These are phyloP conservation scores for Diddensiella santjacobensis DNA, from an alignment of 805 yeast species.

Conservation along the genomic window DNA sequence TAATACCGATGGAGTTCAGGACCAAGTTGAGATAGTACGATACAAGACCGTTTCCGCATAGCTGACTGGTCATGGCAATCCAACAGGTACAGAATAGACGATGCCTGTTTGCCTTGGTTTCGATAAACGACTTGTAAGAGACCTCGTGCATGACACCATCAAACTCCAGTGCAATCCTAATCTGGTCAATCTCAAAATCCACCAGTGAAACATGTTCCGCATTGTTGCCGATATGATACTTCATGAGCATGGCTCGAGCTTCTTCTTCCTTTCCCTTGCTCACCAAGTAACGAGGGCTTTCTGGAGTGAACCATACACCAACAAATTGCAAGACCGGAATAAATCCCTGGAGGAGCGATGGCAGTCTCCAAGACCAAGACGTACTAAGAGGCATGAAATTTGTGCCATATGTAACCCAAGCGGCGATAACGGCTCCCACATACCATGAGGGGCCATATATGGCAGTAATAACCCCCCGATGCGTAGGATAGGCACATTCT, in stretches of 20 bases:
- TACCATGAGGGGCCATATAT: slow-evolving; percentile 65
- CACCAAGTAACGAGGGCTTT: slow-evolving; percentile 79
- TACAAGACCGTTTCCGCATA: slow-evolving; percentile 19
- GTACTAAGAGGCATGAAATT: slow-evolving; percentile 43
- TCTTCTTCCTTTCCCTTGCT: slow-evolving; percentile 51
- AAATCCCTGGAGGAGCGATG: slow-evolving; percentile 64
- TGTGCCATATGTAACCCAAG: slow-evolving; percentile 70
- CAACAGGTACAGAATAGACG: slow-evolving; percentile 8
- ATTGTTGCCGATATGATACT: slow-evolving; percentile 6
- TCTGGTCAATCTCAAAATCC: slow-evolving; percentile 16
- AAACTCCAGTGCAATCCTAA: slow-evolving; percentile 13
- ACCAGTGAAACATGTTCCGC: slow-evolving; percentile 9
- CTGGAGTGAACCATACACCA: slow-evolving; percentile 63
- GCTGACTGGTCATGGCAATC: slow-evolving; percentile 14
- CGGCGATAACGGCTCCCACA: slow-evolving; percentile 69
- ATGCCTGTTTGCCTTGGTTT: slow-evolving; percentile 9
- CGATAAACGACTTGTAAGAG: slow-evolving; percentile 10
- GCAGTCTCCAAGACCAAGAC: slow-evolving; percentile 66
- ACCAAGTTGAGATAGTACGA: slow-evolving; percentile 48
- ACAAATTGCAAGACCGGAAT: slow-evolving; percentile 54
- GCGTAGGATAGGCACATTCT: slow-evolving; percentile 61
- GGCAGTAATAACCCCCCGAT: slow-evolving; percentile 58
- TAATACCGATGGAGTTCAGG: slow-evolving; percentile 51
- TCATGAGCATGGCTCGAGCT: slow-evolving; percentile 46
- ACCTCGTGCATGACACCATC: slow-evolving; percentile 8